These are phyloP conservation scores for Dorcoceras hygrometricum DNA, from an alignment of 257 asterid genomes.

Conservation along the genomic window DNA sequence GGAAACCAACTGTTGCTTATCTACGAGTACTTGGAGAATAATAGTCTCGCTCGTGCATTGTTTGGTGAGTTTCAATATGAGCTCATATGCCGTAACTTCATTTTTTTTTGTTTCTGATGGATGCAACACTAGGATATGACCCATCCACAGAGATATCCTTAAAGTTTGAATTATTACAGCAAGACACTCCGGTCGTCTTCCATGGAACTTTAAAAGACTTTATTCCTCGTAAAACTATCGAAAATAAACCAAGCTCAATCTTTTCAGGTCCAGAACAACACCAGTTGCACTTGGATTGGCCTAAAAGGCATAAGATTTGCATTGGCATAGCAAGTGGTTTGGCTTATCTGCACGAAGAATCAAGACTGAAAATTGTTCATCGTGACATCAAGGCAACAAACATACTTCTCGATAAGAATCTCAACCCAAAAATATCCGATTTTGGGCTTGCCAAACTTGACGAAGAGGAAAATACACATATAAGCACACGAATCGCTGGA, in stretches of 20 bases:
- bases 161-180: neutral
- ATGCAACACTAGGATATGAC: neutral
- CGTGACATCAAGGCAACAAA: conserved; percentile 12
- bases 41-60: neutral
- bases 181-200: neutral
- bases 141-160: neutral
- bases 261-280: neutral
- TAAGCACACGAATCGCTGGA: conserved; percentile 11
- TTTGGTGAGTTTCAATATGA: neutral
- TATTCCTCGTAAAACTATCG: neutral
- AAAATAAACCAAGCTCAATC: neutral
- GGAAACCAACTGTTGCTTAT: neutral
- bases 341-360: conserved; percentile 12
- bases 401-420: conserved; percentile 8
- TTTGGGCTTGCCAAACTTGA: conserved; percentile 15
- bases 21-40: neutral
- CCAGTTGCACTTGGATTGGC: conserved; percentile 4
- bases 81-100: neutral
- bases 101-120: neutral
- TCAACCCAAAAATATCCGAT: conserved; percentile 13
- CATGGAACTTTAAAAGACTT: neutral
- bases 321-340: conserved; percentile 14
- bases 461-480: conserved; percentile 14
- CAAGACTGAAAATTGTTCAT: conserved; percentile 4
- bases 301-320: neutral